Base-by-base conservation (phyloP, 768 basidiomycete genomes). In the Lyophyllum semitale region DNA sequence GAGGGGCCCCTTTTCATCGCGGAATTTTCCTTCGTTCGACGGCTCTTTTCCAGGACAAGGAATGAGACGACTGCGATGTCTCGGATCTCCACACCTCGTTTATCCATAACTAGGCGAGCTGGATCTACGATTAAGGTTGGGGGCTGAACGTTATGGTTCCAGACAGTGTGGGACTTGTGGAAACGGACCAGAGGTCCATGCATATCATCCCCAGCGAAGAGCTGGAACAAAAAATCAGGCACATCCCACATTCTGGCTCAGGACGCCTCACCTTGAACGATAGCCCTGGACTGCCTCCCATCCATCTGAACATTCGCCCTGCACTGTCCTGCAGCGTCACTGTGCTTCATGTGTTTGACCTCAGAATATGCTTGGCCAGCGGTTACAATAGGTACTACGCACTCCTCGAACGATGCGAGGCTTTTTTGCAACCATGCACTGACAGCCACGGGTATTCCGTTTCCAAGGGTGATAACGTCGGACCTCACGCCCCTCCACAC, bases 391-490 rank as follows among this genome's bases (percentile, higher is more conserved):
- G 27, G 8, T n/a, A 32, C 12, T 15, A 64, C 74, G 52, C 55
- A 77, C 76, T 72, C 64, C 35, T 70, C 73, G 58, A 79, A 73
- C 3, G 76, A 75, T 1, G 77, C 58, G 1, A 71, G 58, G 52
- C 71, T 76, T 55, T 71, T 73, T 55, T 69, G 70, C 55, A 78
- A 51, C 77, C 77, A 78, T 20, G 64, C 63, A n/a, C 69, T 68
- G 4, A 68, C 40, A 3, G 74, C 55, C 13, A 71, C 58, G 17
- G 75, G 68, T 32, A 55, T 59, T 8, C 51, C 59, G 18, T 65
- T 59, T 15, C 73, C 71, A 12, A 77, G 52, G 5, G 73, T 76
- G 29, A 79, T 66, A 38, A 70, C 59, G 55, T 79, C 77, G 9
- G 72, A 65, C 26, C 68, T 62, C 17, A 66, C 48, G 22, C 76